Evolutionary conservation across 805 yeast genomes (phyloP), one percentile per base, ranked within the genome.

Genomic region (Hanseniaspora guilliermondii): DNA sequence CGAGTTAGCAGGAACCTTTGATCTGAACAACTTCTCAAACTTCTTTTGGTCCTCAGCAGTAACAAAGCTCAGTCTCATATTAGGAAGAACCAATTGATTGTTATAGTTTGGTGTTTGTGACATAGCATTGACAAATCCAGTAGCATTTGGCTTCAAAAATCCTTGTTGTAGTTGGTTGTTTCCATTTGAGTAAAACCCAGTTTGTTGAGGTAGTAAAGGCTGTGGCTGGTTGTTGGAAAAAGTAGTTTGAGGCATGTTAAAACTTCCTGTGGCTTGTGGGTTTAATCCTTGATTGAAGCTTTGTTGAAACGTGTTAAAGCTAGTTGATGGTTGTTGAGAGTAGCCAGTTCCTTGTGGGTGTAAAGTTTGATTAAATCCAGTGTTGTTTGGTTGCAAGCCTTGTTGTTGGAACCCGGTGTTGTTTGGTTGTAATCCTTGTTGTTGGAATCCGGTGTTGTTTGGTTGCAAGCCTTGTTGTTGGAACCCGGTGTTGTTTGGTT

Each of bases 21-120:
- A 76, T 60, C 91, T 73, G 66, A 91, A 91, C 60, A 91, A 72
- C 61, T 82, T 81, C 68, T 87, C 96, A 64, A 85, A 91, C 65
- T 86, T 84, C 56, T 77, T 76, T 70, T 91, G 97, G 66, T 91
- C 97, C 35, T 78, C 79, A 24, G 85, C 83, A 3, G 95, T 80
- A 58, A 91, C 79, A 65, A 91, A 91, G 11, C 95, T 81, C 52
- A 91, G 73, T 60, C 97, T 77, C 57, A 86, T 85, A 59, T 71
- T 72, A 42, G 93, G 93, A 58, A 85, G 80, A 62, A 80, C 81
- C 58, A 85, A 61, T 17, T 74, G 80, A 39, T 69, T 73, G 63
- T 82, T 80, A 61, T 78, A 79, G 19, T 72, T 70, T 3, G 53
- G 24, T 39, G 70, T 73, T 37, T 66, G 63, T 6, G 75, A 72